Evolutionary conservation across 2,329 filamentous ascomycete species (phyloP).

Genomic region (Didymella pomorum): DNA sequence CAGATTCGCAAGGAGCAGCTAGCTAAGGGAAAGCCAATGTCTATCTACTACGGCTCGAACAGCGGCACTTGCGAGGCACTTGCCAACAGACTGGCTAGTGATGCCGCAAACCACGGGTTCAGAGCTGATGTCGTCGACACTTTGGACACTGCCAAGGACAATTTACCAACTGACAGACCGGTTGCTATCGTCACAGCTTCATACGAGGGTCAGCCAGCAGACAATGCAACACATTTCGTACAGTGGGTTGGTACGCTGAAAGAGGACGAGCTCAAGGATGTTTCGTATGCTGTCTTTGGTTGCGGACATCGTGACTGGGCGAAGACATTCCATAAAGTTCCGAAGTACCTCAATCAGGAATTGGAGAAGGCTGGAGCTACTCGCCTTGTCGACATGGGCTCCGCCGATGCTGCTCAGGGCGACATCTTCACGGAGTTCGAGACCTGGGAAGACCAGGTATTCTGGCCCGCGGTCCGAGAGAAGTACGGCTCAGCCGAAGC

Average conservation of each 20-base stretch:
- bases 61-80: slow-evolving; percentile 54
- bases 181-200: slow-evolving; percentile 52
- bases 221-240: slow-evolving; percentile 55
- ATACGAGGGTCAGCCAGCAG: slow-evolving; percentile 55
- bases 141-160: slow-evolving; percentile 48
- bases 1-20: slow-evolving; percentile 23
- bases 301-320: slow-evolving; percentile 55
- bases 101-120: slow-evolving; percentile 50
- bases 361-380: slow-evolving; percentile 45
- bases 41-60: slow-evolving; percentile 53
- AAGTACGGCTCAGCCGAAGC: slow-evolving; percentile 41
- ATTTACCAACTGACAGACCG: slow-evolving; percentile 48
- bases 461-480: slow-evolving; percentile 49
- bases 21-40: slow-evolving; percentile 42
- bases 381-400: slow-evolving; percentile 43
- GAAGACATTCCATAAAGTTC: slow-evolving; percentile 53
- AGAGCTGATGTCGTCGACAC: slow-evolving; percentile 45
- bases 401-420: slow-evolving; percentile 48
- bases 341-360: slow-evolving; percentile 46
- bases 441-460: slow-evolving; percentile 50
- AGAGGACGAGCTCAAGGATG: slow-evolving; percentile 40
- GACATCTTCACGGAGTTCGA: slow-evolving; percentile 55
- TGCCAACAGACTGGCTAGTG: slow-evolving; percentile 49
- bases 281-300: slow-evolving; percentile 53
- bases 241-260: slow-evolving; percentile 49